Base-by-base conservation (phyloP, 2,329 filamentous ascomycete species). In the Phaeosphaeriaceae sp. region DNA sequence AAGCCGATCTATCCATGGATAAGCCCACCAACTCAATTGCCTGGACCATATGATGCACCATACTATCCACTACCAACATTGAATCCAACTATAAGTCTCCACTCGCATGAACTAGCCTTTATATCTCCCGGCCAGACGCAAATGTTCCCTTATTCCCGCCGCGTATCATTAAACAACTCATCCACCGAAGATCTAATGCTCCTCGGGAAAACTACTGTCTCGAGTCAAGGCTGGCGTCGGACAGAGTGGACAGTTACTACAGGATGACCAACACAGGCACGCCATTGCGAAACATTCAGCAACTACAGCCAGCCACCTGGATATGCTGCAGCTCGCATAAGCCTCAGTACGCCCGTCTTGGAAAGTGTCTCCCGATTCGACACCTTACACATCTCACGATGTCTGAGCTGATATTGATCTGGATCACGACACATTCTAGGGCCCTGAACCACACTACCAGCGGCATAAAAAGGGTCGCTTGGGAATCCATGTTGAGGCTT, bases 1-100 rank as follows among this genome's bases (percentile, higher is more conserved):
- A 50, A 47, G 12, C 62, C 67, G 6, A 55, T 68, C n/a, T 64
- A 70, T 46, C 70, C 70, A 28, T 73, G 70, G 70, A 61, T 52
- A 15, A 50, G 55, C 18, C 64, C 67, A 12, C 69, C 69, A 17
- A 60, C 67, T 55, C 49, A 48, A 36, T 52, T 73, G 11, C 70
- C 70, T 38, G 69, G 69, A 18, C 70, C 70, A 21, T 71, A 72
- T 39, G 67, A 71, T 51, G 63, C 68, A 23, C 64, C 63, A 13
- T 64, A 70, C 37, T 73, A 67, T 44, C 70, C 70, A 40, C 54
- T 67, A 15, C 68, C 69, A 6, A 70, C 64, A 0, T 47, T 70
- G 16, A 57, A 57, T 16, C 40, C 69, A 6, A 70, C 63, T 0
- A 47, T 70, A 16, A 57, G 58, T 15, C 40, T 47, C 34, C 47